A percentile compares a stretch with the other conserved stretches of the same genome.
Conservation (phyloP, 345 rosid genomes). For the Pugionium dolabratum region DNA sequence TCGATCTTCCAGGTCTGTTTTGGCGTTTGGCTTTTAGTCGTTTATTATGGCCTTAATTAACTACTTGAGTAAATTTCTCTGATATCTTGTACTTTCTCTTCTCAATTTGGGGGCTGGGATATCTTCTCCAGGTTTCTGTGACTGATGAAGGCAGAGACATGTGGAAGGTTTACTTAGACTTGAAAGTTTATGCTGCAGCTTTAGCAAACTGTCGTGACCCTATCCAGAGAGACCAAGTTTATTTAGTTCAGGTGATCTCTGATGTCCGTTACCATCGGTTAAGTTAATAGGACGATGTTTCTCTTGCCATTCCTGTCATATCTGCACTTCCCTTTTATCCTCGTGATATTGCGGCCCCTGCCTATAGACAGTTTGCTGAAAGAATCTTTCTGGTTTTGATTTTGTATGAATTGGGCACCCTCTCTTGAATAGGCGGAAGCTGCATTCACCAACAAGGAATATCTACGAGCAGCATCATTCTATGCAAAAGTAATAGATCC, state of each 20-base stretch:
- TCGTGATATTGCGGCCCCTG: conserved; percentile 9
- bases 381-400: conserved; percentile 29
- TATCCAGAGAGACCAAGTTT: conserved; percentile 95
- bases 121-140: conserved; percentile 73
- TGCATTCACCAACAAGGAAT: conserved; percentile 83
- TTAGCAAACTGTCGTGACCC: conserved; percentile 88
- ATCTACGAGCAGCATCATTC: conserved; percentile 91
- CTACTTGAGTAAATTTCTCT: conserved; percentile 5
- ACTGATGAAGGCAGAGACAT: conserved; percentile 94
- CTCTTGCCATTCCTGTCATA: conserved; percentile 10
- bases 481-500: conserved; percentile 71
- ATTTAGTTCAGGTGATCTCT: conserved; percentile 80
- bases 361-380: conserved; percentile 9
- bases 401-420: conserved; percentile 38
- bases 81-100: conserved; percentile 18
- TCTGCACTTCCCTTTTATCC: conserved; percentile 9
- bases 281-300: conserved; percentile 17
- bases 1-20: conserved; percentile 84
- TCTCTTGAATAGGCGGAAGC: conserved; percentile 81
- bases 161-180: conserved; percentile 98
- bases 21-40: conserved; percentile 21
- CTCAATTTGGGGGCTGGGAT: conserved; percentile 30
- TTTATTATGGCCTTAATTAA: conserved; percentile 26
- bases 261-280: conserved; percentile 14
- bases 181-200: conserved; percentile 95